Conservation (phyloP, 768 basidiomycete genomes). For the Hirschioporus abietinus region DNA sequence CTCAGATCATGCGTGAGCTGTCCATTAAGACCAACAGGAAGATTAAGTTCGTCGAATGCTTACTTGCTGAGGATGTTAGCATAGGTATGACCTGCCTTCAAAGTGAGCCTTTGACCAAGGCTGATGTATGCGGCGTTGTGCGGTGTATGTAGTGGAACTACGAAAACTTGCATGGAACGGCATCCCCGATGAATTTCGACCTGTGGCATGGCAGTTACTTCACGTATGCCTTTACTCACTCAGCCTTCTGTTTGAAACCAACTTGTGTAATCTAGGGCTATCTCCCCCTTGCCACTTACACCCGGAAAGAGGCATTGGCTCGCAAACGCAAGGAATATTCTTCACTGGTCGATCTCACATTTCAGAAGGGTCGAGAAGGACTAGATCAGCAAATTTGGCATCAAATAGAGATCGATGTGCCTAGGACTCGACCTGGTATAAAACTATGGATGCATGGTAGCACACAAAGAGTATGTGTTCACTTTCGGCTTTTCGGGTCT, state of each 20-base stretch:
- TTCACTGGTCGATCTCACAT: constrained; percentile 84
- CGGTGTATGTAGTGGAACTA: constrained; percentile 54
- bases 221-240: constrained; percentile 50
- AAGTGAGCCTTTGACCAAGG: constrained; percentile 5
- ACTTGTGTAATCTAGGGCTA: constrained; percentile 59
- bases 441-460: constrained; percentile 84
- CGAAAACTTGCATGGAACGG: constrained; percentile 94
- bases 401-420: constrained; percentile 98
- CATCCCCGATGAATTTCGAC: constrained; percentile 80
- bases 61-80: constrained; percentile 72
- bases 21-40: constrained; percentile 76
- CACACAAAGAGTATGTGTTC: constrained; percentile 76
- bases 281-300: constrained; percentile 75
- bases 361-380: constrained; percentile 77
- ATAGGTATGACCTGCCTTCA: constrained; percentile 48
- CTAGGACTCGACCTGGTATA: constrained; percentile 89
- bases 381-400: constrained; percentile 99
- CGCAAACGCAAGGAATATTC: constrained; percentile 91
- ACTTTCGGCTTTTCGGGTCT: not conserved
- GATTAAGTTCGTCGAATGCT: constrained; percentile 77
- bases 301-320: constrained; percentile 70
- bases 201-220: constrained; percentile 90
- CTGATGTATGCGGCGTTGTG: constrained; percentile 4
- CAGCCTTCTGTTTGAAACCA: not conserved
- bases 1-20: constrained; percentile 63